These are phyloP conservation scores for Boletus rufocinnamomeus DNA, from an alignment of 768 basidiomycete species.

Conservation along the genomic window DNA sequence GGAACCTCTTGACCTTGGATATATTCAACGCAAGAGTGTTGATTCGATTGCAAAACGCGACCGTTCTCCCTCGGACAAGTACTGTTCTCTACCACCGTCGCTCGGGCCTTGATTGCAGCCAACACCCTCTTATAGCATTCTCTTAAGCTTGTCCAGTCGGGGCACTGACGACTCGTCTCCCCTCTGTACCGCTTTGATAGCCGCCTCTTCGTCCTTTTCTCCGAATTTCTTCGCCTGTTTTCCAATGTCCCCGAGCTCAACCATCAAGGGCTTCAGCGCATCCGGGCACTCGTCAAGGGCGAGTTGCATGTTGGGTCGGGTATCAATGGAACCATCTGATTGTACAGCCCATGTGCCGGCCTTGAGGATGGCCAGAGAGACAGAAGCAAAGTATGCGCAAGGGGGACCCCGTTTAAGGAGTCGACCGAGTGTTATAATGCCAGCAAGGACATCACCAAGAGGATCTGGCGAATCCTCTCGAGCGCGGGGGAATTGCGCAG, in stretches of 20 bases:
- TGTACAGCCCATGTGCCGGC: slow-evolving; percentile 56
- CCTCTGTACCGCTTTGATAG: slow-evolving; percentile 42
- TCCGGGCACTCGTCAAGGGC: slow-evolving; percentile 62
- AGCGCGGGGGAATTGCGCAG: slow-evolving; percentile 50
- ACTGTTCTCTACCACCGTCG: slow-evolving; percentile 22
- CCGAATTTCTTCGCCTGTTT: slow-evolving; percentile 48
- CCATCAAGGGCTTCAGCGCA: slow-evolving; percentile 68
- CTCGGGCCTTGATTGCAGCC: slow-evolving; percentile 37
- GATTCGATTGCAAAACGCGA: slow-evolving; percentile 74
- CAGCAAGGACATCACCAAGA: slow-evolving; percentile 71
- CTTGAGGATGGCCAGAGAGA: slow-evolving; percentile 71
- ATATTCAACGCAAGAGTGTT: slow-evolving; percentile 73
- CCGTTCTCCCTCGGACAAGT: slow-evolving; percentile 53
- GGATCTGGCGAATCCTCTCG: slow-evolving; percentile 80
- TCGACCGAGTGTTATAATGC: slow-evolving; percentile 50
- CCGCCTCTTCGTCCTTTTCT: slow-evolving; percentile 53
- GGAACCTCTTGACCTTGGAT: slow-evolving; percentile 70
- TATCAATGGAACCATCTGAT: slow-evolving; percentile 47
- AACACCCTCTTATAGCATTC: slow-evolving; percentile 60
- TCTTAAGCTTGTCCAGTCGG: slow-evolving; percentile 56
- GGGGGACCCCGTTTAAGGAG: slow-evolving; percentile 65
- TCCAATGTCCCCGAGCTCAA: slow-evolving; percentile 59
- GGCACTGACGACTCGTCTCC: slow-evolving; percentile 42
- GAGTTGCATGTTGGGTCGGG: slow-evolving; percentile 54
- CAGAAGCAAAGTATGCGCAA: slow-evolving; percentile 78